phyloP scores from a whole-genome alignment of 2,329 filamentous ascomycete species.

The Fusarium mexicanum region DNA sequence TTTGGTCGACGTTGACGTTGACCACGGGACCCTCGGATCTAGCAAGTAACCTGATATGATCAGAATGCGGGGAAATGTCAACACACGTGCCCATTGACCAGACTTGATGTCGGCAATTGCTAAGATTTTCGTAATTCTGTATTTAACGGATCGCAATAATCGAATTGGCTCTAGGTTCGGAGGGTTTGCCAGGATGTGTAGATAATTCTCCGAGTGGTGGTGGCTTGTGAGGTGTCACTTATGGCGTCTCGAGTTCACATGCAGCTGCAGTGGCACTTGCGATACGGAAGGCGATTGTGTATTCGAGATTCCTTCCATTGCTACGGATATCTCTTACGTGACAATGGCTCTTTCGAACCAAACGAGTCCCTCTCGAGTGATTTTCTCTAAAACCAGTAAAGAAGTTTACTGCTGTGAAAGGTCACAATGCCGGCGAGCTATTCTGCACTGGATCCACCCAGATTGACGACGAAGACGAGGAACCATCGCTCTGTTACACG shows the following conservation, averaged over 20 bases:
- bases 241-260: neutral
- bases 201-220: neutral
- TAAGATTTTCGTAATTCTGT: constrained; percentile 7
- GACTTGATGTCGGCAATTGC: neutral
- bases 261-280: neutral
- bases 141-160: neutral
- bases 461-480: neutral
- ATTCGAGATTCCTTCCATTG: neutral
- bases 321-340: neutral
- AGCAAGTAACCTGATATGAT: constrained; percentile 4
- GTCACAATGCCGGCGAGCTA: neutral
- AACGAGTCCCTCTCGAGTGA: too few species aligned
- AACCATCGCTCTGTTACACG: fast-evolving
- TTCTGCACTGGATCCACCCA: too few species aligned
- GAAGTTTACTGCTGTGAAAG: too few species aligned
- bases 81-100: constrained; percentile 22
- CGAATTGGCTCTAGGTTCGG: neutral
- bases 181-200: neutral
- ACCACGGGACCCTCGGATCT: constrained; percentile 16
- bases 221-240: neutral
- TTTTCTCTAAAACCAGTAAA: neutral
- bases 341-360: too few species aligned
- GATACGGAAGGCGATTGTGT: neutral
- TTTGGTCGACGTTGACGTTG: neutral
- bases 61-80: constrained; percentile 27